Base-by-base conservation (phyloP, 352 stramenopile genomes). In the Nothophytophthora sp. region DNA sequence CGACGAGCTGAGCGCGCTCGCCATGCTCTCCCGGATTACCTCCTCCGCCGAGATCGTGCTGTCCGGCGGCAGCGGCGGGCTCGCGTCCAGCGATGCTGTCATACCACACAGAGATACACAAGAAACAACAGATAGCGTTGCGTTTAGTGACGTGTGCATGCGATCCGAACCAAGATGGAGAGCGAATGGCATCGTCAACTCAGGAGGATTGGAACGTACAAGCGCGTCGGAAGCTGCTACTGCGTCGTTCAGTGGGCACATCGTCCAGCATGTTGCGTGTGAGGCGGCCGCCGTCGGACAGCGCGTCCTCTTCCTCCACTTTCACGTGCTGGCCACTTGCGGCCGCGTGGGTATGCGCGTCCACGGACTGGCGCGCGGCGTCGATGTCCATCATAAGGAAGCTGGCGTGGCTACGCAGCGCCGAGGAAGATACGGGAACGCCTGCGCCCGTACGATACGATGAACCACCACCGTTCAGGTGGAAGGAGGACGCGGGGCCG, bases 11-110 rank as follows among this genome's bases (percentile, higher is more conserved):
- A 85, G 69, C 20, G 77, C 76, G 53, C 85, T 95, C 13, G 83
- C 85, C 59, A 92, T 76, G 53, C 80, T 92, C 41, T 93, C 85
- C 32, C 85, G 75, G 50, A 95, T 92, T 44, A 95, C 82, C 57
- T 95, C 85, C 55, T 95, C 82, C 3, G 85, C 82, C 11, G 81
- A 91, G 51, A 95, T 91, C 16, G 71, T 95, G 22, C 78, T 89
- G 53, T 93, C 82, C 2, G 79, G 75, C 5, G 85, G 85, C 28
- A 95, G 61, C 39, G 79, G 80, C 10, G 78, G 78, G 49, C 79
- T 88, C 13, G 79, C 57, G 47, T 85, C 74, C 46, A 88, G 68
- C 7, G 71, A 69, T 4, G 78, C 77, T 86, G 48, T 15, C 39
- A 32, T 4, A 6, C 37, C 38, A 20, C 11, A 12, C 2, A 29